A percentile compares a stretch with the other conserved stretches of the same genome.
These are phyloP conservation scores for Russula dissimulans DNA, from an alignment of 768 basidiomycete species.

Conservation along the genomic window DNA sequence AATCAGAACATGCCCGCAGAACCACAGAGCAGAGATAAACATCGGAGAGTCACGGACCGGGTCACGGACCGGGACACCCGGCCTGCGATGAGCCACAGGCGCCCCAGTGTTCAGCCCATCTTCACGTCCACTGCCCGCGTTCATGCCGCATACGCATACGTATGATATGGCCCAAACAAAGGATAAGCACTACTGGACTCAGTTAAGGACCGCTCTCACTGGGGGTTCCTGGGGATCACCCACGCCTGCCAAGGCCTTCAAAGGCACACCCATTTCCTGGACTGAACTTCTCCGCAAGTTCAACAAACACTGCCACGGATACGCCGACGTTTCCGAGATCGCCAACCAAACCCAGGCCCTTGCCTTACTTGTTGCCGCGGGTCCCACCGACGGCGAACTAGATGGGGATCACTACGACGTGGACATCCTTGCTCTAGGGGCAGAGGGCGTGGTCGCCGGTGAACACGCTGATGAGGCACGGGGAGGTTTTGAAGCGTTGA, in stretches of 20 bases:
- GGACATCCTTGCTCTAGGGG: slow-evolving; percentile 1
- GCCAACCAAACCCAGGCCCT: slow-evolving; percentile 60
- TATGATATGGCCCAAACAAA: slow-evolving; percentile 40
- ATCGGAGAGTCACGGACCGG: not conserved
- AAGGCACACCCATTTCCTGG: slow-evolving; percentile 54
- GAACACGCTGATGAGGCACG: slow-evolving; percentile 13
- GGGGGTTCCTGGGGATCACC: slow-evolving; percentile 64
- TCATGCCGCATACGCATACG: not conserved
- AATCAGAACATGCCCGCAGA: not conserved
- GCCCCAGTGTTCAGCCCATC: not conserved
- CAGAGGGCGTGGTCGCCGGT: slow-evolving; percentile 6
- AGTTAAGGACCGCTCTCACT: slow-evolving; percentile 61
- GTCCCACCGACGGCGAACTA: slow-evolving; percentile 35
- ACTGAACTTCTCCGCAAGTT: slow-evolving; percentile 76
- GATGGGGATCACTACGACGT: slow-evolving; percentile 49
- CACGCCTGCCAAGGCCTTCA: slow-evolving; percentile 50
- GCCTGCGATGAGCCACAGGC: not conserved
- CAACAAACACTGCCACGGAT: slow-evolving; percentile 70
- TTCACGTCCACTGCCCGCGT: not conserved
- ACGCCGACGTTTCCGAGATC: slow-evolving; percentile 50
- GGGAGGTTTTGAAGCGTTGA: slow-evolving; percentile 9
- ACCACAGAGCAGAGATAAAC: too few species aligned
- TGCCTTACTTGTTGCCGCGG: slow-evolving; percentile 37
- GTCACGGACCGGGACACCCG: not conserved
- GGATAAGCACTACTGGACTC: slow-evolving; percentile 69